A percentile compares a stretch with the other conserved stretches of the same genome.
Evolutionary conservation across 805 yeast genomes (phyloP).

Genomic region (Starmerella vaccinii): DNA sequence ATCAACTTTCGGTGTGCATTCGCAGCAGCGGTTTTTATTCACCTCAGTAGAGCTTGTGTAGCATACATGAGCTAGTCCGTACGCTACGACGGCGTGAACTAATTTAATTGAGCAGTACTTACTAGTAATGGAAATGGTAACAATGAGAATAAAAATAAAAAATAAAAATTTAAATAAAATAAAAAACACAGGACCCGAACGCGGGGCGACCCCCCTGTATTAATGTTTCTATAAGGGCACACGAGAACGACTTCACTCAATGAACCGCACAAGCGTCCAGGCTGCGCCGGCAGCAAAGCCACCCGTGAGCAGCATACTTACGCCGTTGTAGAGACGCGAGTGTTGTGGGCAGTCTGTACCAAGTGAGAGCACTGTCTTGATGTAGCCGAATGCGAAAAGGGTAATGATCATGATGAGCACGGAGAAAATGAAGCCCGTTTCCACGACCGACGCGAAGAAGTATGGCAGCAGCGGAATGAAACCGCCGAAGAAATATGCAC

Average conservation of each 20-base stretch:
- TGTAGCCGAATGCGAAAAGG: constrained; percentile 73
- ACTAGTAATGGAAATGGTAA: too few species aligned
- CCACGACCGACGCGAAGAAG: constrained; percentile 69
- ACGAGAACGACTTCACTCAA: constrained; percentile 41
- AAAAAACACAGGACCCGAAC: not conserved
- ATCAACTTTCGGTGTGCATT: too few species aligned
- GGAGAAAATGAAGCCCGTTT: constrained; percentile 63
- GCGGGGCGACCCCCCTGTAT: too few species aligned
- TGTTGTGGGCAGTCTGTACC: constrained; percentile 57
- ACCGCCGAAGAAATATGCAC: constrained; percentile 83
- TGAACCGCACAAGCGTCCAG: constrained; percentile 75
- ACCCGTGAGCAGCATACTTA: constrained; percentile 89
- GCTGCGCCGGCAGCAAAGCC: constrained; percentile 98
- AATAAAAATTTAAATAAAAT: not conserved
- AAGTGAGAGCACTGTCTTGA: constrained; percentile 75
- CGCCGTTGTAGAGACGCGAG: constrained; percentile 53
- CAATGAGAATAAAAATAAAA: not conserved
- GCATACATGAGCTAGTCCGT: too few species aligned
- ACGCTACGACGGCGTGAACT: too few species aligned
- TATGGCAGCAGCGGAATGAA: constrained; percentile 85
- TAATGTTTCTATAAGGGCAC: not conserved
- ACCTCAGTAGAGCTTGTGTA: too few species aligned
- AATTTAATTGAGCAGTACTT: too few species aligned
- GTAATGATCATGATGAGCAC: constrained; percentile 77
- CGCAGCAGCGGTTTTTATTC: too few species aligned